Evolutionary conservation across 1,284 basidiomycete genomes (phyloP), one percentile per base, ranked within the genome.

Genomic region (Ceratobasidium sp.): DNA sequence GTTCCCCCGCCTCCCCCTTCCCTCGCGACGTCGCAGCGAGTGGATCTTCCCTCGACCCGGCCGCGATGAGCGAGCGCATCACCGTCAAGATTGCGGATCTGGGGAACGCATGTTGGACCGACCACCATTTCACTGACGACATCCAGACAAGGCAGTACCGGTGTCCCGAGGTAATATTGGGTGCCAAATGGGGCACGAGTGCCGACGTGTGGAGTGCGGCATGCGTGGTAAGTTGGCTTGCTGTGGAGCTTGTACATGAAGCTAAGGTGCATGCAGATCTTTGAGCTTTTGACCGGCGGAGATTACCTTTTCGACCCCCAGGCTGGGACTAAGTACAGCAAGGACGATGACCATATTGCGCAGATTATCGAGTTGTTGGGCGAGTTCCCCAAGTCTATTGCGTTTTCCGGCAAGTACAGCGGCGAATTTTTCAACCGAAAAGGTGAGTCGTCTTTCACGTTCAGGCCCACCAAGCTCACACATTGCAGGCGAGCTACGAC

Each of bases 61-160:
- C 78, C 86, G 86, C 0, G 89, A 89, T 80, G 88, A 89, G 80
- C 88, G 96, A 98, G 84, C 91, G 92, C 82, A 98, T 99, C 80
- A 99, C 97, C 2, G 98, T 99, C 79, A 99, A 99, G 88, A 99
- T 99, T 83, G 97, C 97, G 44, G 98, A 99, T 87, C 85, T 99
- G 74, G 97, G 96, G 25, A 98, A 98, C 83, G 88, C 88, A 2
- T 88, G 88, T 79, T 87, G 85, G 85, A 84, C 85, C 44, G 94
- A 97, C 81, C 93, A 97, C 78, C 95, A 97, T 82, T 97, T 97
- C 79, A 97, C 95, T 62, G 95, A 97, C 81, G 95, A 97, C 83
- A 97, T 97, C 79, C 96, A 97, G 85, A 97, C 96, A 46, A 88
- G 96, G 43, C 96, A 97, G 82, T 97, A 97, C 83, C 92, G 95